Base-by-base conservation (phyloP, 2,329 filamentous ascomycete species). In the Trichoderma atrobrunneum region DNA sequence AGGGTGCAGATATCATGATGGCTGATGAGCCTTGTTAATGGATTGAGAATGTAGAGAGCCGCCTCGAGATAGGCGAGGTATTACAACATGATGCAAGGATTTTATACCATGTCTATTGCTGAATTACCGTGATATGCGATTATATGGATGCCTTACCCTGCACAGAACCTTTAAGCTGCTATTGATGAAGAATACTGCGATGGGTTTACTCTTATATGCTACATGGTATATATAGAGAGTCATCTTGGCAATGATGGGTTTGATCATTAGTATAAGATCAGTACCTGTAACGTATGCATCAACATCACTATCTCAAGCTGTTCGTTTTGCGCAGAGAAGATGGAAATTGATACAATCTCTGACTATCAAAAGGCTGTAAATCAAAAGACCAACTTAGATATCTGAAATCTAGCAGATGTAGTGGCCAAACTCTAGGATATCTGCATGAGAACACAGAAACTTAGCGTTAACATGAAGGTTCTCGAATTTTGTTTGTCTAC, bases 11-110 rank as follows among this genome's bases (percentile, higher is more conserved):
- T 54, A 54, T 54, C 48, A 54, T 54, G 48, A 54, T 54, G 48
- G 48, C 48, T 21, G 43, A 54, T 54, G 21, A 54, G 48, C 48
- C 48, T 54, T 14, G 48, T 54, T 24, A 54, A 54, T 54, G 48
- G 48, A 54, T 54, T 54, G 48, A 24, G 48, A 24, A 24, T 54
- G 48, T 54, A 24, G 48, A 24, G n/a, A 54, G 48, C 21, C 21
- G 48, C 48, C n/a, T 54, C 48, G 2, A 12, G 10, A 51, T 51
- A 51, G 43, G n/a, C n/a, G 43, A 51, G n/a, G 43, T 51, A 51
- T 21, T 12, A 21, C 43, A 51, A 21, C n/a, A 54, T 54, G 21
- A 54, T 54, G 48, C 48, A 54, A 24, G 11, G 21, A 54, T 14
- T 54, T 14, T 54, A 54, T 24, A 54, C n/a, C 21, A 54, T 24